Base-by-base conservation (phyloP, 2,329 filamentous ascomycete species). In the Plenodomus lindquistii region DNA sequence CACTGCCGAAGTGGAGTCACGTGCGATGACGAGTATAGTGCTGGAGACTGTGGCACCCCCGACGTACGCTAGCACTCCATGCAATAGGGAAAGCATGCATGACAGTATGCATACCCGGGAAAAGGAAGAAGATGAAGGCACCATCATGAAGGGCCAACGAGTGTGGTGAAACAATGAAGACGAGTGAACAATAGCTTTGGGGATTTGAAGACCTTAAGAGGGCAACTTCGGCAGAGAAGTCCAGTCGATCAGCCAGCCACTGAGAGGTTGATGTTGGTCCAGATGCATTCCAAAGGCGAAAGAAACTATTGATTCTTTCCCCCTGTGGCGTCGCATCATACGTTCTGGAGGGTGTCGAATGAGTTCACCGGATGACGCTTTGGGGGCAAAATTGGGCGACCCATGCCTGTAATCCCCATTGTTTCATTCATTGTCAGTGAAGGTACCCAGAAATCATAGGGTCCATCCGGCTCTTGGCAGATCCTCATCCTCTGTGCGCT, bases 21-120 rank as follows among this genome's bases (percentile, higher is more conserved):
- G 75, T 35, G 81, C 81, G 54, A 86, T 74, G 40, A 85, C 73
- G 37, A 86, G 71, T 46, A 85, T 76, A 22, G 80, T 84, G 54
- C 67, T 71, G 18, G 63, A 67, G 20, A 71, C 60, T 2, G 65
- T 67, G 11, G 61, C 65, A 22, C 59, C 55, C 18, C 55, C 53
- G 35, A 67, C 46, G 18, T 62, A 59, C 24, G 63, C 63, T 15
- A 47, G 60, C 19, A 50, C 56, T 27, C 47, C 21, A 19, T 47
- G 54, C 11, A 54, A 44, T 40, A 65, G 59, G 20, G 60, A 42
- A 42, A 61, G 44, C 20, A 64, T 36, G n/a, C 55, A 62, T 18
- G 61, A 55, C 35, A 67, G 45, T 16, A 63, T 52, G 46, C 53
- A 65, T 37, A 57, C 54, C 43, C 65, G 52, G 51, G 67, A 37